Evolutionary conservation across 495 filamentous ascomycete species (phyloP), one percentile per base, ranked within the genome.

Genomic region (Penicillium pulvis): DNA sequence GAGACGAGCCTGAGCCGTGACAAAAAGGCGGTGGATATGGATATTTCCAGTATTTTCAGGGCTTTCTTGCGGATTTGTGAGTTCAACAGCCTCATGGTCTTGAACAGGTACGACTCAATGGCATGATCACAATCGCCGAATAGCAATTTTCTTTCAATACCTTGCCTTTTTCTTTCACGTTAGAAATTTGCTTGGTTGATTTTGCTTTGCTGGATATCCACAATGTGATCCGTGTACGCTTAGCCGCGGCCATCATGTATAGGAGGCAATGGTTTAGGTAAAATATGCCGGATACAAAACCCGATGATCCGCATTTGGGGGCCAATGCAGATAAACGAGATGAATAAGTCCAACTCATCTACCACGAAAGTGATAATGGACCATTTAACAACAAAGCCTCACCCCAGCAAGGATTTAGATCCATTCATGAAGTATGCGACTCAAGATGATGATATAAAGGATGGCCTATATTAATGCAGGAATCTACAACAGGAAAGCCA

Each of bases 1-100:
- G 60, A 8, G 57, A 61, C 23, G 23, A 16, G 6, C 35, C 36
- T 24, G 47, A 59, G 7, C 59, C 62, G 2, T 73, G 71, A 68
- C 66, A 67, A 10, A 30, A 47, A 35, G 26, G 61, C 64, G 56
- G 46, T 70, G 6, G 62, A 60, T 9, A 39, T 55, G 20, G 51
- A 59, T 16, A 59, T 19, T 60, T 71, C 24, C 36, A 64, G 24
- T 67, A 71, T 60, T 23, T 36, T 14, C 20, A 12, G 3, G 36
- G 51, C 6, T 36, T 42, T 26, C 23, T 53, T 11, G 51, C 44
- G 2, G 36, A 42, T 23, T 17, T 49, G 24, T 49, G 26, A 49
- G 4, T 24, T 23, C n/a, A 16, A 42, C 6, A n/a, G 14, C 12
- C 39, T 42, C 39, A 42, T n/a, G 4, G 0, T 28, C 28, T 4